Base-by-base conservation (phyloP, 1,139 yeast genomes). In the Zygoascus sp. region DNA sequence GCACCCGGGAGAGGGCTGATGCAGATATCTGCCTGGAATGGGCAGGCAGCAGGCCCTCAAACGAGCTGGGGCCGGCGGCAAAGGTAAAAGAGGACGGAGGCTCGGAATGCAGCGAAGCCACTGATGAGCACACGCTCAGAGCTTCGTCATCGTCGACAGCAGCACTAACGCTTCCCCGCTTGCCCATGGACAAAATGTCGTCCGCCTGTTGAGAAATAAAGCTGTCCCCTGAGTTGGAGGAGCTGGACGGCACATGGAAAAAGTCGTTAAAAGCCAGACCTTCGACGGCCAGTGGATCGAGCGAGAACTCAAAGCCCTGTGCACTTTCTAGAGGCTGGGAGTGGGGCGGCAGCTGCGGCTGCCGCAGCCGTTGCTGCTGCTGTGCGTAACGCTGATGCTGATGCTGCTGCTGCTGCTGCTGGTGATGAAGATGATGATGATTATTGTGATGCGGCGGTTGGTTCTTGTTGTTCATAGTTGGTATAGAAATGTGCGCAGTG, bases 261-360 rank as follows among this genome's bases (percentile, higher is more conserved):
- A 46, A 50, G 23, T 54, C 57, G 17, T 44, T 46, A 32, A 44
- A 43, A 11, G 47, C 30, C 17, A 61, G 53, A 17, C 65, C 65
- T 45, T 61, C 65, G 23, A 59, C 50, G n/a, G 64, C 63, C 42
- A 61, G 48, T 17, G 65, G 65, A 44, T 61, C 65, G 25, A 61
- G 49, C 15, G 55, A 53, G 50, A 61, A 61, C 48, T 61, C 58
- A 45, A 61, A 61, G 25, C 55, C 62, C 40, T 53, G 35, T 2
- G 28, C n/a, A 25, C n/a, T n/a, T 3, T n/a, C n/a, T n/a, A n/a
- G n/a, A n/a, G n/a, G n/a, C n/a, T n/a, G n/a, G n/a, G n/a, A n/a
- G n/a, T n/a, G n/a, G n/a, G n/a, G n/a, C n/a, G n/a, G n/a, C n/a
- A n/a, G n/a, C n/a, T n/a, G n/a, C n/a, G n/a, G n/a, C n/a, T n/a